Evolutionary conservation across 805 yeast species (phyloP).

Genomic region (Candida dendrica): DNA sequence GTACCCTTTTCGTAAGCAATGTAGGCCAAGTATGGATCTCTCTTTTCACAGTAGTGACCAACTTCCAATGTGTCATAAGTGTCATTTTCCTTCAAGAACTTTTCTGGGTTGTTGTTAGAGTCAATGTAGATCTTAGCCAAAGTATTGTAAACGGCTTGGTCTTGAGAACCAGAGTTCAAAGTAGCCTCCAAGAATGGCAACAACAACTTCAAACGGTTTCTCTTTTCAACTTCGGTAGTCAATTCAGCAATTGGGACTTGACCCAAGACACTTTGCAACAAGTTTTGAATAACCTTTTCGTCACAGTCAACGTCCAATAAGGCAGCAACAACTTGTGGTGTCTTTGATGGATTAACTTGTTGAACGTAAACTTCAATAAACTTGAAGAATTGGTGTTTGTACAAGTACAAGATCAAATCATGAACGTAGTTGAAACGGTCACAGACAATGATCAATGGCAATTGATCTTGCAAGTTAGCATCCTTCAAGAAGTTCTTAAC

Average conservation of each 20-base stretch:
- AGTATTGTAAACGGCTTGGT: conserved; percentile 88
- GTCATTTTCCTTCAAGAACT: conserved; percentile 86
- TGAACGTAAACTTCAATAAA: conserved; percentile 97
- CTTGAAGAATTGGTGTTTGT: conserved; percentile 93
- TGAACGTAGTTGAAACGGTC: conserved; percentile 89
- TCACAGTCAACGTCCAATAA: conserved; percentile 96
- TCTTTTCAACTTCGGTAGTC: conserved; percentile 91
- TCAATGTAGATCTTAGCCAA: conserved; percentile 97
- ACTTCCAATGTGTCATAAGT: conserved; percentile 89
- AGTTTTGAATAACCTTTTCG: conserved; percentile 73
- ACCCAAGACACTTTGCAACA: conserved; percentile 81
- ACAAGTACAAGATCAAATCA: conserved; percentile 86
- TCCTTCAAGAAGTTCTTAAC: conserved; percentile 96
- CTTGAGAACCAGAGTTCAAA: conserved; percentile 75
- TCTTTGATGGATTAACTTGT: conserved; percentile 91
- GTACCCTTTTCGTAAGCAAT: conserved; percentile 95
- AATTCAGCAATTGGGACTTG: conserved; percentile 88
- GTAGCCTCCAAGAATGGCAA: conserved; percentile 91
- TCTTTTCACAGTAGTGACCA: conserved; percentile 97
- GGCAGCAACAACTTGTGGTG: conserved; percentile 96
- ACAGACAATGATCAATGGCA: conserved; percentile 93
- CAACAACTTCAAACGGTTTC: conserved; percentile 86
- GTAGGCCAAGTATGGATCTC: conserved; percentile 97
- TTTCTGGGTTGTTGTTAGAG: conserved; percentile 95
- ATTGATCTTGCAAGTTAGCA: conserved; percentile 86